Conservation (phyloP, 495 filamentous ascomycete species). For the Penicillium simplicissimum region DNA sequence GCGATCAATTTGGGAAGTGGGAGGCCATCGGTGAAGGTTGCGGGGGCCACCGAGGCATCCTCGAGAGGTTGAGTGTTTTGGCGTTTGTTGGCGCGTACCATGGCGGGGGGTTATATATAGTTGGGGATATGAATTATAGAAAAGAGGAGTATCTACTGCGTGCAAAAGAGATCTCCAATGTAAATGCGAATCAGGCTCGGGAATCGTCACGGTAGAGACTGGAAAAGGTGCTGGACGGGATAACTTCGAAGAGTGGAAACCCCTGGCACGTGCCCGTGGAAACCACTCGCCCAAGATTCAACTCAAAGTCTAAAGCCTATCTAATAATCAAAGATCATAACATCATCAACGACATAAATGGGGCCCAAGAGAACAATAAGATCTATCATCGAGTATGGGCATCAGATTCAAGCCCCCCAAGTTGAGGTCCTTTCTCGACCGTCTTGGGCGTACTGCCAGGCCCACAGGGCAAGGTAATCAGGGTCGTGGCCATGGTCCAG, state of each 20-base stretch:
- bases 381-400: not conserved
- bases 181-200: not conserved
- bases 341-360: not conserved
- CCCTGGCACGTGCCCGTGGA: not conserved
- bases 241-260: too few species aligned
- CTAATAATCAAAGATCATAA: not conserved
- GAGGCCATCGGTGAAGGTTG: slow-evolving; percentile 72
- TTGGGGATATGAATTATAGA: not conserved
- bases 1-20: slow-evolving; percentile 84
- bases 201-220: not conserved
- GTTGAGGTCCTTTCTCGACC: not conserved
- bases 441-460: not conserved
- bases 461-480: not conserved
- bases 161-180: not conserved
- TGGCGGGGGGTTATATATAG: slow-evolving; percentile 3
- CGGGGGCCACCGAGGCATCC: slow-evolving; percentile 46
- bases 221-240: not conserved
- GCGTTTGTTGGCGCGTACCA: slow-evolving; percentile 41
- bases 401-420: not conserved
- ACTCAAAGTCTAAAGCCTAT: not conserved
- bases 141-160: not conserved
- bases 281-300: not conserved
- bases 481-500: not conserved
- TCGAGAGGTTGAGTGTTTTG: slow-evolving; percentile 42
- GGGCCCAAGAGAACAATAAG: not conserved